These are phyloP conservation scores for Fraxinus greggii DNA, from an alignment of 305 asterid genomes.

Conservation along the genomic window DNA sequence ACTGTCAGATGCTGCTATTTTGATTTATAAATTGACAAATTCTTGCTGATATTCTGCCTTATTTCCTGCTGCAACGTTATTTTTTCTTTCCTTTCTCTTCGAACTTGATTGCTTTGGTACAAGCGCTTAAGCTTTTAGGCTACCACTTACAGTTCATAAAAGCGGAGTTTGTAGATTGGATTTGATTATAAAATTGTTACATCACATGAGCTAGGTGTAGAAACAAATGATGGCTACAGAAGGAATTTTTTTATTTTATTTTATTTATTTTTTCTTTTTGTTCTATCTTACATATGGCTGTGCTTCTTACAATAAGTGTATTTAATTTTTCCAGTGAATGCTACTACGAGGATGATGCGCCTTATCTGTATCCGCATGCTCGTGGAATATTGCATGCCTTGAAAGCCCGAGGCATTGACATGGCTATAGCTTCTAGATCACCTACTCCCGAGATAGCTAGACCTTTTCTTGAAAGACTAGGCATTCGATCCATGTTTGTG, in stretches of 20 bases:
- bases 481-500: slow-evolving; percentile 60
- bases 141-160: neutral
- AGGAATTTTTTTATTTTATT: neutral
- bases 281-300: neutral
- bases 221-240: neutral
- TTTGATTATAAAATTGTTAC: neutral
- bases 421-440: slow-evolving; percentile 87
- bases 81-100: neutral
- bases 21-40: neutral
- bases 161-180: neutral
- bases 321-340: slow-evolving; percentile 50
- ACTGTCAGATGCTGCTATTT: neutral
- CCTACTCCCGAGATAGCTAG: slow-evolving; percentile 77
- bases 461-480: slow-evolving; percentile 64
- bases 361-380: slow-evolving; percentile 59
- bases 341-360: slow-evolving; percentile 50
- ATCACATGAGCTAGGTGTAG: neutral
- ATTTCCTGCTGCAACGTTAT: neutral
- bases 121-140: neutral
- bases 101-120: neutral
- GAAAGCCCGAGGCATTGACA: slow-evolving; percentile 64
- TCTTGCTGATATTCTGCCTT: neutral
- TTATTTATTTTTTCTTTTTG: neutral
- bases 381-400: slow-evolving; percentile 63
- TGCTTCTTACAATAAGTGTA: neutral